phyloP scores from a whole-genome alignment of 2,329 filamentous ascomycete genomes.

The Xylariaceae sp. region DNA sequence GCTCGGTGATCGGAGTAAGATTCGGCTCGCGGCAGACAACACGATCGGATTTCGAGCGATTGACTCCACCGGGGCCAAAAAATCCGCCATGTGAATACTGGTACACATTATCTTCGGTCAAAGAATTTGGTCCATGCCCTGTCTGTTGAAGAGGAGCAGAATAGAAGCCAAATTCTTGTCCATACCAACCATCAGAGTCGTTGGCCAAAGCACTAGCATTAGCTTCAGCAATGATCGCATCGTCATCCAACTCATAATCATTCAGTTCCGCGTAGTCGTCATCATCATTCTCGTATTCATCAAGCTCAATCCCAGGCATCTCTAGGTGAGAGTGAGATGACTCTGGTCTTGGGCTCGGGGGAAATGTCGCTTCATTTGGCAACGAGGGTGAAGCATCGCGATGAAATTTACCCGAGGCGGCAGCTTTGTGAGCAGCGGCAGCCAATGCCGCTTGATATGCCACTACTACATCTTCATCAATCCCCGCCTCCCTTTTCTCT shows the following conservation, averaged over 20 bases:
- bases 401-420: slow-evolving; percentile 69
- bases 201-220: slow-evolving; percentile 91
- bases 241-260: slow-evolving; percentile 71
- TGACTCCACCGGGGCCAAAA: slow-evolving; percentile 72
- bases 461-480: slow-evolving; percentile 35
- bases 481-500: slow-evolving; percentile 10
- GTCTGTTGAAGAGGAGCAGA: slow-evolving; percentile 50
- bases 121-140: slow-evolving; percentile 19
- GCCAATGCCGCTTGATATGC: slow-evolving; percentile 83
- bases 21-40: slow-evolving; percentile 80
- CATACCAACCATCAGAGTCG: slow-evolving; percentile 91
- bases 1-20: slow-evolving; percentile 91
- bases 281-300: slow-evolving; percentile 57
- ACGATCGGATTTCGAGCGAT: slow-evolving; percentile 69
- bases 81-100: slow-evolving; percentile 79
- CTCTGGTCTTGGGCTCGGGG: slow-evolving; percentile 33
- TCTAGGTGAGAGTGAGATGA: slow-evolving; percentile 23
- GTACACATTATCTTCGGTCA: slow-evolving; percentile 39
- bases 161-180: slow-evolving; percentile 95
- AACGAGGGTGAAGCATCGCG: slow-evolving; percentile 49
- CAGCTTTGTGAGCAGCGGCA: slow-evolving; percentile 73
- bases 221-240: slow-evolving; percentile 88
- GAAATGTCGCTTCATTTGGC: slow-evolving; percentile 32
- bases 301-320: slow-evolving; percentile 20
- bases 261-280: slow-evolving; percentile 43